Evolutionary conservation across 2,329 filamentous ascomycete species (phyloP).

Genomic region (Thermoascus crustaceus): DNA sequence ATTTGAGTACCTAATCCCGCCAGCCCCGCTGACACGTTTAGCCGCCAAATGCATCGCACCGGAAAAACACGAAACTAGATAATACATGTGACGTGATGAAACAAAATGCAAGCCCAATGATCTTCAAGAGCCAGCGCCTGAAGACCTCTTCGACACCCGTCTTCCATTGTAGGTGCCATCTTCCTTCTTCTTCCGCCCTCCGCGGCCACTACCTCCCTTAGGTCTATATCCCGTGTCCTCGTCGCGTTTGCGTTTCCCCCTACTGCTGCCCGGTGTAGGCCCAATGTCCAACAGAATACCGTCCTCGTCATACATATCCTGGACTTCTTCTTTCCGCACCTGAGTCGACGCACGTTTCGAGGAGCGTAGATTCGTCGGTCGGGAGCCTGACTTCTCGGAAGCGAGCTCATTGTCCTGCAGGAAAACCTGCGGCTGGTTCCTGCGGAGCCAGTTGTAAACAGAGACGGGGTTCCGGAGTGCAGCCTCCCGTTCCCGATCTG

Average conservation of each 20-base stretch:
- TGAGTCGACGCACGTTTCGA: conserved; percentile 34
- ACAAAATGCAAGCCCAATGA: neutral
- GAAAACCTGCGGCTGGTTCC: conserved; percentile 76
- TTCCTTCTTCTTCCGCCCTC: conserved; percentile 34
- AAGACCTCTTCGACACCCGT: conserved; percentile 24
- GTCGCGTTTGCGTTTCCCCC: conserved; percentile 41
- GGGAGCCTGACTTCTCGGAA: conserved; percentile 34
- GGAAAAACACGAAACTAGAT: conserved; percentile 1
- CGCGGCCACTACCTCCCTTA: conserved; percentile 36
- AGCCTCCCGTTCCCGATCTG: conserved; percentile 47
- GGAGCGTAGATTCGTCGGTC: conserved; percentile 32
- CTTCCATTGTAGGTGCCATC: conserved; percentile 25
- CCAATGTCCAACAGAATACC: conserved; percentile 30
- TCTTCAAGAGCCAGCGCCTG: conserved; percentile 16
- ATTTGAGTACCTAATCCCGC: too few relatives aligned
- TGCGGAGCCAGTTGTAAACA: conserved; percentile 90
- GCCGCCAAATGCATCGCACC: too few relatives aligned
- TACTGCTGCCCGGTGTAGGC: conserved; percentile 22
- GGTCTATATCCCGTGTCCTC: conserved; percentile 40
- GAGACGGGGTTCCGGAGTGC: conserved; percentile 73
- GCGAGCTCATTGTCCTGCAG: conserved; percentile 61
- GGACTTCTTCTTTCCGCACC: conserved; percentile 32
- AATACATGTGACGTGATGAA: neutral
- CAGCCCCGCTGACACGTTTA: too few relatives aligned
- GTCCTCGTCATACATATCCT: conserved; percentile 38